Percentiles rank a stretch among this genome's conserved stretches.
Conservation (phyloP, 441 rosid species). For the Melianthus villosus region DNA sequence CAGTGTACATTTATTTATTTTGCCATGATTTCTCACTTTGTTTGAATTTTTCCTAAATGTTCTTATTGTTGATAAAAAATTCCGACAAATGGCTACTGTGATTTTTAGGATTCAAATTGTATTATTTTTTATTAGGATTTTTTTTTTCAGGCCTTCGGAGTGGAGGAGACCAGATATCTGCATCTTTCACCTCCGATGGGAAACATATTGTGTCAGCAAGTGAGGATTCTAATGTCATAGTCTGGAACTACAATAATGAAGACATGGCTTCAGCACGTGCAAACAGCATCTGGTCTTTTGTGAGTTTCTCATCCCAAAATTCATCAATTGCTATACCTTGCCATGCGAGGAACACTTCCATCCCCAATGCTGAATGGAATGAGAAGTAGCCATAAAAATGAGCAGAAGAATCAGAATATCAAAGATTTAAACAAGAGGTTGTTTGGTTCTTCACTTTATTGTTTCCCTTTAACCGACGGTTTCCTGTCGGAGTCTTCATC, state of each 20-base stretch:
- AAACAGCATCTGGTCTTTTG: conserved; percentile 20
- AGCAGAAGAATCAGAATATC: conserved; percentile 9
- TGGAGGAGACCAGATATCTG: conserved; percentile 22
- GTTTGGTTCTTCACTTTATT: conserved; percentile 24
- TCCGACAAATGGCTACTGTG: not conserved
- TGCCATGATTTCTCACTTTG: not conserved
- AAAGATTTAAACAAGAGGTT: conserved; percentile 18
- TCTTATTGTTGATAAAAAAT: not conserved
- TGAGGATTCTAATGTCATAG: conserved; percentile 23
- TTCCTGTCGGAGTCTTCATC: too few species aligned
- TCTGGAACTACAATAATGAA: conserved; percentile 23
- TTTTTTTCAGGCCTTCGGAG: conserved; percentile 17
- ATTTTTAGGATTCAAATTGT: not conserved
- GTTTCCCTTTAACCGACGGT: conserved; percentile 17
- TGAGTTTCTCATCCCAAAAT: conserved; percentile 22
- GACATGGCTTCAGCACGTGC: conserved; percentile 11
- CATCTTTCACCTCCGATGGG: conserved; percentile 30
- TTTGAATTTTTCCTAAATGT: not conserved
- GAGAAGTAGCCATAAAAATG: conserved; percentile 3
- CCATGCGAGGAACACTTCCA: conserved; percentile 14
- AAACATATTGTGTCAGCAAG: conserved; percentile 24
- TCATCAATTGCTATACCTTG: conserved; percentile 32
- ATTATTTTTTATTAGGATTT: not conserved
- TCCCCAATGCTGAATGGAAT: conserved; percentile 5
- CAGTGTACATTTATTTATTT: conserved; percentile 6